phyloP scores from a whole-genome alignment of 805 yeast species.

The Zygotorulaspora sp. region DNA sequence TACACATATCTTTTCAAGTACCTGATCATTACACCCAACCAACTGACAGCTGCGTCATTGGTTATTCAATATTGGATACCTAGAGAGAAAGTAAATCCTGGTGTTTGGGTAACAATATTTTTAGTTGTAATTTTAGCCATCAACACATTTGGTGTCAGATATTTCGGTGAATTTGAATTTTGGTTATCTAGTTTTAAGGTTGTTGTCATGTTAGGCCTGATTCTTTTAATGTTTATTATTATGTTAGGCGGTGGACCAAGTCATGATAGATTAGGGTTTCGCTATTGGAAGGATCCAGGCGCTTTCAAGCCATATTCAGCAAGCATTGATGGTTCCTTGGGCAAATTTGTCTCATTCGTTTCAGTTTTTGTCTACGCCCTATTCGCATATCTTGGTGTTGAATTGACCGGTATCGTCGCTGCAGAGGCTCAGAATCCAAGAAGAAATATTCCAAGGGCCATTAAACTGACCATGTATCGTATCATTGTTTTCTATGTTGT shows the following conservation, averaged over 20 bases:
- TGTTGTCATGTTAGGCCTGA: constrained; percentile 43
- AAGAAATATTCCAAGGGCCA: constrained; percentile 57
- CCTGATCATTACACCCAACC: constrained; percentile 51
- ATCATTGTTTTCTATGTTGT: constrained; percentile 56
- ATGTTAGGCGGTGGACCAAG: constrained; percentile 48
- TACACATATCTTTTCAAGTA: constrained; percentile 52
- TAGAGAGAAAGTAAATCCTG: constrained; percentile 48
- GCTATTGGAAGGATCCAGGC: constrained; percentile 61
- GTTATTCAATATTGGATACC: constrained; percentile 60
- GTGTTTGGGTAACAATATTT: constrained; percentile 56
- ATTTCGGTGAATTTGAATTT: constrained; percentile 40
- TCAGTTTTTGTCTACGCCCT: constrained; percentile 60
- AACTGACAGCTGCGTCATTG: constrained; percentile 60
- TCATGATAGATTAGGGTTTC: constrained; percentile 58
- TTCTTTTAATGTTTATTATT: constrained; percentile 42
- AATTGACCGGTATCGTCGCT: constrained; percentile 53
- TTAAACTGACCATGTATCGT: constrained; percentile 56
- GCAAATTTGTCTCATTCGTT: constrained; percentile 61
- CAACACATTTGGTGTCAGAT: constrained; percentile 50
- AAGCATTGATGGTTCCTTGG: constrained; percentile 53
- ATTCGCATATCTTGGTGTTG: constrained; percentile 61
- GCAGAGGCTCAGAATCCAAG: constrained; percentile 60
- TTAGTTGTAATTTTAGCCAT: constrained; percentile 43
- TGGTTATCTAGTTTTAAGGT: constrained; percentile 44
- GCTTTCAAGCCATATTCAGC: constrained; percentile 49